A percentile compares a stretch with the other conserved stretches of the same genome.
Conservation (phyloP, 371 early-diverging fungal genomes). For the Funneliformis caledonium region DNA sequence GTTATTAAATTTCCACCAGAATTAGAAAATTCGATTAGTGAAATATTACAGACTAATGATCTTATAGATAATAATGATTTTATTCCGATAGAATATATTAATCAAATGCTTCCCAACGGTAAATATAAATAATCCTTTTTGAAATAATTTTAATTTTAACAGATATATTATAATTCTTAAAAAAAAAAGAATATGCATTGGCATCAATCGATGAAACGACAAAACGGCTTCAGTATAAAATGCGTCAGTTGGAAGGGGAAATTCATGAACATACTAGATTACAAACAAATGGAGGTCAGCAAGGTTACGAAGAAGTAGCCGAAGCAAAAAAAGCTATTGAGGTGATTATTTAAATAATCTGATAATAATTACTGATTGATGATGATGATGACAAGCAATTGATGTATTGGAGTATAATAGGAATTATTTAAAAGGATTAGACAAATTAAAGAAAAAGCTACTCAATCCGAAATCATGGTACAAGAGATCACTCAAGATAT, state of each 20-base stretch:
- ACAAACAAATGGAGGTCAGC: slow-evolving; percentile 64
- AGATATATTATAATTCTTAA: background rate
- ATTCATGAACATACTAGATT: slow-evolving; percentile 72
- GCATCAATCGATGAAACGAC: slow-evolving; percentile 70
- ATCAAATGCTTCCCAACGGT: slow-evolving; percentile 83
- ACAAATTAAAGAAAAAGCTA: slow-evolving; percentile 83
- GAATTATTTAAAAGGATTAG: slow-evolving; percentile 78
- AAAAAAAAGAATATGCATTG: slow-evolving; percentile 69
- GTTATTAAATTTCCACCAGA: slow-evolving; percentile 37
- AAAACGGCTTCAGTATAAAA: slow-evolving; percentile 62
- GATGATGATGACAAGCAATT: background rate
- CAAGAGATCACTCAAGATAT: slow-evolving; percentile 95
- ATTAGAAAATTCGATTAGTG: slow-evolving; percentile 18
- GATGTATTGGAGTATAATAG: slow-evolving; percentile 47
- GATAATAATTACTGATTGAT: background rate
- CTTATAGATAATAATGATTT: slow-evolving; percentile 77
- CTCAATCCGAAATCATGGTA: slow-evolving; percentile 86
- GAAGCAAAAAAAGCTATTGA: slow-evolving; percentile 73
- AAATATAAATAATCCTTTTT: slow-evolving; percentile 11
- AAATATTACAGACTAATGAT: slow-evolving; percentile 45
- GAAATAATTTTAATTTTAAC: background rate
- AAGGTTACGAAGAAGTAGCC: slow-evolving; percentile 66
- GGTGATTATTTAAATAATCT: slow-evolving; percentile 46
- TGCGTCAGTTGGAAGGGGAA: slow-evolving; percentile 62
- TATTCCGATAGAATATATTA: slow-evolving; percentile 75